These are phyloP conservation scores for Verticillium tricorpus DNA, from an alignment of 2,329 filamentous ascomycete genomes.

Conservation along the genomic window DNA sequence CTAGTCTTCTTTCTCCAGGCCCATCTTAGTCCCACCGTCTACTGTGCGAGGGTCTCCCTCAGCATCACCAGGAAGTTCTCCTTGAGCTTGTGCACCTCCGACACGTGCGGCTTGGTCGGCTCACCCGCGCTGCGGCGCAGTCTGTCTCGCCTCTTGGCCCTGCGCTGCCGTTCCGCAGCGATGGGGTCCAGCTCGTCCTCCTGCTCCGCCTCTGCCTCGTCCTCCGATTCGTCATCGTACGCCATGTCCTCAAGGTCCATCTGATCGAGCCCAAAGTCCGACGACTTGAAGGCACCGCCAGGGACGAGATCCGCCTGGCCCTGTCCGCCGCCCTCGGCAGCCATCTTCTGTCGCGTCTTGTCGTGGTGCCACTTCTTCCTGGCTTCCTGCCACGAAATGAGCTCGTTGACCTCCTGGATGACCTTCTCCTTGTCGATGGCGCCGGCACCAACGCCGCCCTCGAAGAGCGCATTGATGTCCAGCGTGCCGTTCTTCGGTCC, in stretches of 20 bases:
- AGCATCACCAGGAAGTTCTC: conserved; percentile 80
- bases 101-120: conserved; percentile 74
- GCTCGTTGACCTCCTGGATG: conserved; percentile 72
- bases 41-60: conserved; percentile 74
- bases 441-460: conserved; percentile 66
- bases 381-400: conserved; percentile 92
- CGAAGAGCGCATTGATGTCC: conserved; percentile 91
- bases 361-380: conserved; percentile 97
- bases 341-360: conserved; percentile 99
- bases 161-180: conserved; percentile 73
- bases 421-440: conserved; percentile 68
- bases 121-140: conserved; percentile 78
- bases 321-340: conserved; percentile 62
- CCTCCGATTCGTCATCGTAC: conserved; percentile 66
- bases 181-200: conserved; percentile 85
- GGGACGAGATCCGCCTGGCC: conserved; percentile 42
- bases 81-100: conserved; percentile 73
- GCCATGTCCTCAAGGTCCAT: conserved; percentile 83
- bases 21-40: conserved; percentile 14
- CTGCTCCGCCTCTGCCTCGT: conserved; percentile 62
- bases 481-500: conserved; percentile 82
- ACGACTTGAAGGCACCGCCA: conserved; percentile 63
- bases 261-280: conserved; percentile 86
- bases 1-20: too few species aligned
- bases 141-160: conserved; percentile 73